Conservation (phyloP, 176 grass and related monocot genomes). For the Aechmea fasciata region DNA sequence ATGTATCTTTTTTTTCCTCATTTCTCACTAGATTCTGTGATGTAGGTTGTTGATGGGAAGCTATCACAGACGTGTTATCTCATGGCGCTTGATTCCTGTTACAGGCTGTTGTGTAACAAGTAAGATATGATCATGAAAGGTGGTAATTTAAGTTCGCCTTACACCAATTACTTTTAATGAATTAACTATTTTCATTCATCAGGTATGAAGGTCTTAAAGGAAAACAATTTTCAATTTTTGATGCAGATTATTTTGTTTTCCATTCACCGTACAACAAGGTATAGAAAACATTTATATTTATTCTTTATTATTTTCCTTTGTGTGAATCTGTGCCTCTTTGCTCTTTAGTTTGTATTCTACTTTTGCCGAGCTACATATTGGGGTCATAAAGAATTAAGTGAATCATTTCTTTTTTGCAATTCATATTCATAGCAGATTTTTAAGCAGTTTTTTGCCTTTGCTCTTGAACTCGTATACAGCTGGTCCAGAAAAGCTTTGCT, state of each 20-base stretch:
- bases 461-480: constrained; percentile 27
- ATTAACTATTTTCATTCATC: neutral
- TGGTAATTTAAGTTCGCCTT: constrained; percentile 4
- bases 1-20: neutral
- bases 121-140: constrained; percentile 25
- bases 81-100: constrained; percentile 81
- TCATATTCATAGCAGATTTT: neutral
- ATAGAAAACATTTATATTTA: constrained; percentile 1
- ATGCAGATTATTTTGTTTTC: constrained; percentile 84
- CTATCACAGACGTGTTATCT: constrained; percentile 95
- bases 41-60: constrained; percentile 97
- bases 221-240: constrained; percentile 65
- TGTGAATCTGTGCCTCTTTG: neutral
- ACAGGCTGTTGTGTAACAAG: constrained; percentile 61
- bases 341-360: neutral
- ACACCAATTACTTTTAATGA: neutral
- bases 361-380: neutral
- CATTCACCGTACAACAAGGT: constrained; percentile 99
- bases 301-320: neutral
- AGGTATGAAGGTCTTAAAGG: constrained; percentile 77
- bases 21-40: neutral
- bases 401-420: neutral
- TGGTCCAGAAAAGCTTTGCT: constrained; percentile 95
- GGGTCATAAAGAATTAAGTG: neutral
- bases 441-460: neutral